Evolutionary conservation across 164 flowering plant species (phyloP).

Genomic region (Stephania yunnanensis): DNA sequence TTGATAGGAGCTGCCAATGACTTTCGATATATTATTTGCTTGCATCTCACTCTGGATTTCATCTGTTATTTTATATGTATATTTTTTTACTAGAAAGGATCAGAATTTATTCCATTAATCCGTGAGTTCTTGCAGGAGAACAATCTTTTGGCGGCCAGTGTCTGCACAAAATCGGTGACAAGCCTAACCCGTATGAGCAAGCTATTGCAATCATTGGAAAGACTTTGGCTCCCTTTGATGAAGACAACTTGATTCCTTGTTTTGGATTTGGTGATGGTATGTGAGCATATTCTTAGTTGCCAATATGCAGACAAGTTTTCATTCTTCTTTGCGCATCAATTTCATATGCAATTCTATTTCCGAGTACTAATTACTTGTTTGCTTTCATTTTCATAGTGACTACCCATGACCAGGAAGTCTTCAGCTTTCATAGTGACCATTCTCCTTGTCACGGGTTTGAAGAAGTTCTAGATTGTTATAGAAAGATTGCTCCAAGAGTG

Average conservation of each 20-base stretch:
- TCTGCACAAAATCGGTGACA: slow-evolving; percentile 50
- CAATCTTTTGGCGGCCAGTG: slow-evolving; percentile 50
- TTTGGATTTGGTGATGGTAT: slow-evolving; percentile 81
- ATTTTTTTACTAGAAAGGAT: no score
- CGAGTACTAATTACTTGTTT: background rate
- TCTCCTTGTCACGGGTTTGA: slow-evolving; percentile 75
- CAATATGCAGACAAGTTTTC: background rate
- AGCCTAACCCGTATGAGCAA: slow-evolving; percentile 72
- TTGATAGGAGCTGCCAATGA: background rate
- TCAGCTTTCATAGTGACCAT: slow-evolving; percentile 59
- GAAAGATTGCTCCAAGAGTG: slow-evolving; percentile 41
- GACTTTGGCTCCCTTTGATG: slow-evolving; percentile 82
- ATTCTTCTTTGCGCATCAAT: background rate
- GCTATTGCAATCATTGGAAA: slow-evolving; percentile 67
- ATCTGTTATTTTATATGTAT: background rate
- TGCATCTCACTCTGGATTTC: background rate
- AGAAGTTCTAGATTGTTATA: slow-evolving; percentile 67
- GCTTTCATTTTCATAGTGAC: slow-evolving; percentile 30
- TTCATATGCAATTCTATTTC: background rate
- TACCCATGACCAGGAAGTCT: slow-evolving; percentile 66
- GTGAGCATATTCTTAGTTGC: background rate
- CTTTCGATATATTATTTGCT: background rate
- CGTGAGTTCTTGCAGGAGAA: slow-evolving; percentile 38
- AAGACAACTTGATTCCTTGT: slow-evolving; percentile 77
- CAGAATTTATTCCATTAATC: background rate